A percentile compares a stretch with the other conserved stretches of the same genome.
Conservation (phyloP, 2,329 filamentous ascomycete genomes). For the Orbilia javanica region DNA sequence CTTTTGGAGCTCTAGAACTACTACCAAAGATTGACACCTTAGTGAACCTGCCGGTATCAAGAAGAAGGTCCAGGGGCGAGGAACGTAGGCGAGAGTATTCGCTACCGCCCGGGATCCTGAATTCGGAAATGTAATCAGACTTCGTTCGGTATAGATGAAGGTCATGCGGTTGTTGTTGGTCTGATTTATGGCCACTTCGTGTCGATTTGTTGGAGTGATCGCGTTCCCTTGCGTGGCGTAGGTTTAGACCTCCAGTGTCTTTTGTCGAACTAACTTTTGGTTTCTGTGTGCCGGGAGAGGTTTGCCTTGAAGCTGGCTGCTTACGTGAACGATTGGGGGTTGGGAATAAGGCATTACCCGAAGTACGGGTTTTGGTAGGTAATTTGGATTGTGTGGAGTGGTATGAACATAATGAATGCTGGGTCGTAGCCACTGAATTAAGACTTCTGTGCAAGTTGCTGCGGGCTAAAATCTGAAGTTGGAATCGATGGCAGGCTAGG, state of each 20-base stretch:
- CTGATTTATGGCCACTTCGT: not conserved
- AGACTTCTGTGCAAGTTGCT: not conserved
- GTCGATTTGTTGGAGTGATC: not conserved
- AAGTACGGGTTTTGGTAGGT: not conserved
- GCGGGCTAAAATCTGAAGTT: not conserved
- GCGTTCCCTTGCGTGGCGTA: not conserved
- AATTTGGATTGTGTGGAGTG: slow-evolving; percentile 49
- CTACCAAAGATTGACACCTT: slow-evolving; percentile 48
- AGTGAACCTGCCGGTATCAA: slow-evolving; percentile 38
- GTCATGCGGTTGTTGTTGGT: slow-evolving; percentile 8
- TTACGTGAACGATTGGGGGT: not conserved
- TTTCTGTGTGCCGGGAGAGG: not conserved
- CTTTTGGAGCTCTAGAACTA: not conserved
- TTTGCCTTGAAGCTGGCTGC: not conserved
- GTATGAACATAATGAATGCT: not conserved
- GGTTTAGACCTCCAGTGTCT: not conserved
- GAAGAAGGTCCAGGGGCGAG: slow-evolving; percentile 20
- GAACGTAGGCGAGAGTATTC: slow-evolving; percentile 10
- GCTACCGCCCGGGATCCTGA: not conserved
- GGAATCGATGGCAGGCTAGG: slow-evolving; percentile 10
- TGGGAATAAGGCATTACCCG: slow-evolving; percentile 29
- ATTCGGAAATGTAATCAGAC: slow-evolving; percentile 20
- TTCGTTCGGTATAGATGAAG: slow-evolving; percentile 45
- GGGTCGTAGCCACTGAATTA: not conserved
- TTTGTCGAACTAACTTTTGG: not conserved